Evolutionary conservation across 257 asterid genomes (phyloP), one percentile per base, ranked within the genome.

Genomic region (Prunella vulgaris): DNA sequence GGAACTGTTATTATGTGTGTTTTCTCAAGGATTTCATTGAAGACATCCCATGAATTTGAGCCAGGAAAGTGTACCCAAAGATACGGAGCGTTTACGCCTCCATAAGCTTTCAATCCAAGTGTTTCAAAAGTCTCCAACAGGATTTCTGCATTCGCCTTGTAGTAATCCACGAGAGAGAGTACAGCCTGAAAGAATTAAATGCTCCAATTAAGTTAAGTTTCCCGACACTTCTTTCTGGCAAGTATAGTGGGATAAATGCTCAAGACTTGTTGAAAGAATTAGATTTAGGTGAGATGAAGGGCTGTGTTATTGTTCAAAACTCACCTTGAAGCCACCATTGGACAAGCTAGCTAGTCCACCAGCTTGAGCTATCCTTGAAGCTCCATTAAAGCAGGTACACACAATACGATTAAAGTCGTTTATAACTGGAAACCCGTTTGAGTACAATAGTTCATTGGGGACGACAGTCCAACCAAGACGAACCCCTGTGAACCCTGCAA

Each of bases 381-480:
- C 96, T 32, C 98, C 98, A 66, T 92, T 87, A 68, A 92, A 92
- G 79, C 92, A 87, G 5, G 98, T 89, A 70, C 88, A 81, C 10
- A 86, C 77, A 14, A 92, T 78, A 4, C 96, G 93, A 54, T 92
- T 83, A 70, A 83, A 89, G 79, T 92, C 98, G 1, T 82, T 74
- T 62, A 83, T 85, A n/a, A 92, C 92, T 0, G 94, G 94, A 71
- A 80, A 83, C n/a, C 98, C 98, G 24, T 85, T 79, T 1, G 88
- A 78, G 69, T 87, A 92, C 24, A 81, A n/a, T 38, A 92, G 90
- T 20, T 86, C 96, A 27, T 89, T 81, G 1, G 98, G 98, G 53
- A 92, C 98, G 63, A 92, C 94, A 0, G 94, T 92, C 96, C 98
- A 92, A 46, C 98, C 98, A 0, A 89, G 94, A 18, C 98, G 94